Base-by-base conservation (phyloP, 2,329 filamentous ascomycete species). In the Claviceps pazoutovae region DNA sequence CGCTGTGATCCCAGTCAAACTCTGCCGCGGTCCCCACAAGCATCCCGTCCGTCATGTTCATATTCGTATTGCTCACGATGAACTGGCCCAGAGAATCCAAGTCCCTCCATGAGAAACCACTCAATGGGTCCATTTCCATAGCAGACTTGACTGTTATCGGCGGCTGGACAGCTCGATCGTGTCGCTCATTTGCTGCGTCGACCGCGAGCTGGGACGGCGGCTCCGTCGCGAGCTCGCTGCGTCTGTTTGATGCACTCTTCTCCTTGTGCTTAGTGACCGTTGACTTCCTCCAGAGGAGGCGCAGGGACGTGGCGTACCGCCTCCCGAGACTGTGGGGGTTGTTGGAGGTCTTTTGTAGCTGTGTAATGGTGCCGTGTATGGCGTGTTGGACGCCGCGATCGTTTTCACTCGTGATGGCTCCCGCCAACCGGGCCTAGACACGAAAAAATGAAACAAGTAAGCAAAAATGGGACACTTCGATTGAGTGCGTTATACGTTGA, bases 41-140 rank as follows among this genome's bases (percentile, higher is more conserved):
- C 50, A 60, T 58, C n/a, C 60, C 59, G 46, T 63, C 60, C 5
- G 56, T 51, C 39, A 58, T 54, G 47, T 53, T 54, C 3, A 58
- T 55, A 3, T 59, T 48, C 21, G 57, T 57, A 36, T 62, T 58
- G 44, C 57, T 59, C 11, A 59, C 61, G 45, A 68, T 68, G 53
- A 76, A 80, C 55, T 81, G 77, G 0, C 77, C 77, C 2, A 82
- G 72, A 1, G 78, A 78, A 53, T 76, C 75, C 5, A 82, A 64
- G 58, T 82, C 77, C 1, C 79, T 68, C 79, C 79, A 82, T 0
- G 77, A 80, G 62, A 82, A 82, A 44, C 78, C 74, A 49, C 79
- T 75, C 2, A 73, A 67, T 1, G 49, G 71, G 66, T 61, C 71
- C 67, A 61, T 68, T 66, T 53, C 71, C 59, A 61, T 67, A 57